phyloP scores from a whole-genome alignment of 164 flowering plant genomes.

The Nelumbo lutea region DNA sequence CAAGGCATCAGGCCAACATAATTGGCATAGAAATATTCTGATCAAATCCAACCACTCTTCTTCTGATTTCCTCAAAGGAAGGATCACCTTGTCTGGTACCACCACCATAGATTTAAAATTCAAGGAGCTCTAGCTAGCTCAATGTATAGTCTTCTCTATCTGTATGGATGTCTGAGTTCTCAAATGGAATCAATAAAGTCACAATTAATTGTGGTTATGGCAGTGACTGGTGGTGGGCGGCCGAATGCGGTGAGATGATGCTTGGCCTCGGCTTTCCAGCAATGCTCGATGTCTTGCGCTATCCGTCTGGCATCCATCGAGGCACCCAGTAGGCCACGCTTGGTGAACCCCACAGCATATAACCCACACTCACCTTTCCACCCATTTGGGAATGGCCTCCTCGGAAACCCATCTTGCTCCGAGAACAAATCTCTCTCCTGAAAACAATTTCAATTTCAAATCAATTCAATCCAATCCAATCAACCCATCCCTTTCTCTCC shows the following conservation, averaged over 20 bases:
- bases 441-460: neutral
- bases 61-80: conserved; percentile 4
- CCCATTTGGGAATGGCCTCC: conserved; percentile 66
- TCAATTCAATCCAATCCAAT: neutral
- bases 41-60: neutral
- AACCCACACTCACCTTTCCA: conserved; percentile 78
- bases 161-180: too few species aligned
- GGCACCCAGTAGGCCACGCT: conserved; percentile 68
- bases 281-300: conserved; percentile 49
- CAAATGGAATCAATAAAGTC: too few species aligned
- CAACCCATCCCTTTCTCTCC: neutral
- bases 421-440: conserved; percentile 68
- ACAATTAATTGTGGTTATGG: neutral
- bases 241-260: conserved; percentile 8
- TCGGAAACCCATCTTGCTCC: conserved; percentile 63
- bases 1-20: too few species aligned
- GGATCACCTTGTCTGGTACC: conserved; percentile 11
- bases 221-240: conserved; percentile 8
- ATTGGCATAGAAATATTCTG: too few species aligned
- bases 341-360: conserved; percentile 82
- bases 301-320: conserved; percentile 69
- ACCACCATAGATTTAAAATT: neutral
- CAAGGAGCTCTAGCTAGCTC: too few species aligned
- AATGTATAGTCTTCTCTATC: too few species aligned
- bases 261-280: conserved; percentile 35